Evolutionary conservation across 2,329 filamentous ascomycete species (phyloP).

Genomic region (Arthrinium puccinioides): DNA sequence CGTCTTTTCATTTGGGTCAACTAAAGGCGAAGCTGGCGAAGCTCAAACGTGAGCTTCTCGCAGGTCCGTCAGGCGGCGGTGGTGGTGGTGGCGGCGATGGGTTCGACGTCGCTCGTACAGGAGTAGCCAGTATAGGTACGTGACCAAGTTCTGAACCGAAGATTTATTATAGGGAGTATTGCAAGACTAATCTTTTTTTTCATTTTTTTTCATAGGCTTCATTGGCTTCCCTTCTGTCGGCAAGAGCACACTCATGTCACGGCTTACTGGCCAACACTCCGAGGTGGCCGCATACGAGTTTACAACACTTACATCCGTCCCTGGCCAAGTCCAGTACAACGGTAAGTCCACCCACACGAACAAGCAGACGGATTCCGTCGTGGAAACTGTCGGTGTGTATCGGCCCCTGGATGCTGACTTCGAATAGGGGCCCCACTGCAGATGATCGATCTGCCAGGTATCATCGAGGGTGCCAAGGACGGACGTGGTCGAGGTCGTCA

Average conservation of each 20-base stretch:
- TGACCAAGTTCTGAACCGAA: background rate
- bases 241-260: slow-evolving; percentile 96
- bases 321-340: slow-evolving; percentile 93
- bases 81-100: slow-evolving; percentile 81
- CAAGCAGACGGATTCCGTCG: background rate
- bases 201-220: too few species aligned
- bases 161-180: too few species aligned
- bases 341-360: slow-evolving; percentile 40
- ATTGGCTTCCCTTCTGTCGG: slow-evolving; percentile 98
- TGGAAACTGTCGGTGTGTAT: background rate
- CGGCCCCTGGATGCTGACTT: background rate
- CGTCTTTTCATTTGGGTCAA: slow-evolving; percentile 88
- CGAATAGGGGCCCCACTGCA: slow-evolving; percentile 75
- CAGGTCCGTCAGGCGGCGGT: slow-evolving; percentile 62
- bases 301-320: slow-evolving; percentile 94
- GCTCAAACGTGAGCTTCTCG: slow-evolving; percentile 91
- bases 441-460: slow-evolving; percentile 96
- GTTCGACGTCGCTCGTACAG: slow-evolving; percentile 96
- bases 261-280: slow-evolving; percentile 90
- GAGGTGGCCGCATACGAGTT: slow-evolving; percentile 98
- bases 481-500: slow-evolving; percentile 95
- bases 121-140: slow-evolving; percentile 78
- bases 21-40: slow-evolving; percentile 98
- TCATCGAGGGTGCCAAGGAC: slow-evolving; percentile 97
- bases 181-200: too few species aligned